phyloP scores from a whole-genome alignment of 2,329 filamentous ascomycete species.

The Nothopassalora personata region DNA sequence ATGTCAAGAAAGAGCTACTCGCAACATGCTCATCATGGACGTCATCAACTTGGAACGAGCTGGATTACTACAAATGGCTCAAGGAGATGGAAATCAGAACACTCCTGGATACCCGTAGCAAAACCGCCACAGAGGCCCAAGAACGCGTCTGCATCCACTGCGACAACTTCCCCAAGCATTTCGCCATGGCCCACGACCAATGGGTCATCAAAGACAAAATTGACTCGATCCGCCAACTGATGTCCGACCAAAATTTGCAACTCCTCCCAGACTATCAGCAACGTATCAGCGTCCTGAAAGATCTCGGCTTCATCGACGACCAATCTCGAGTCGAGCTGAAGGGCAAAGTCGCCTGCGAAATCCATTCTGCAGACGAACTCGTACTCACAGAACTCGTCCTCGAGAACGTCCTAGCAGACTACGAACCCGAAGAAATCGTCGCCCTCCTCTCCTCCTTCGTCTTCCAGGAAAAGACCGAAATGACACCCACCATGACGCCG shows the following conservation, averaged over 20 bases:
- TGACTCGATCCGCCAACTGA: conserved; percentile 73
- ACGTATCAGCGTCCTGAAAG: conserved; percentile 82
- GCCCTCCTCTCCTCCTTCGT: conserved; percentile 90
- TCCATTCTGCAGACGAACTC: conserved; percentile 93
- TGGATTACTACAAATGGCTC: conserved; percentile 68
- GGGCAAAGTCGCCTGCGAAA: conserved; percentile 96
- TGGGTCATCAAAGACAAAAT: conserved; percentile 97
- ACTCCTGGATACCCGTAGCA: conserved; percentile 64
- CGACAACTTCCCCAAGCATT: conserved; percentile 80
- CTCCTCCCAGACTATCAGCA: conserved; percentile 95
- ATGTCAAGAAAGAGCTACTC: conserved; percentile 64
- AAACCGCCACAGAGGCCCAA: conserved; percentile 59
- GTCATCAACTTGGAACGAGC: conserved; percentile 71
- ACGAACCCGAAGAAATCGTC: conserved; percentile 93
- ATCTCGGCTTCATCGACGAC: conserved; percentile 86
- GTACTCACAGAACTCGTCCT: conserved; percentile 94
- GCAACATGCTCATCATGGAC: conserved; percentile 70
- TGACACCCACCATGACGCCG: conserved; percentile 72
- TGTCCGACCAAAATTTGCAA: conserved; percentile 95
- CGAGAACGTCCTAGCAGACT: conserved; percentile 92
- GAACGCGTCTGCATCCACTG: conserved; percentile 64
- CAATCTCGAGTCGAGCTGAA: conserved; percentile 86
- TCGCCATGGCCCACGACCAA: conserved; percentile 92
- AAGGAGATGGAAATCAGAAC: conserved; percentile 79
- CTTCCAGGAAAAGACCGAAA: conserved; percentile 93